These are phyloP conservation scores for Hebeloma cylindrosporum DNA, from an alignment of 768 basidiomycete species.

Conservation along the genomic window DNA sequence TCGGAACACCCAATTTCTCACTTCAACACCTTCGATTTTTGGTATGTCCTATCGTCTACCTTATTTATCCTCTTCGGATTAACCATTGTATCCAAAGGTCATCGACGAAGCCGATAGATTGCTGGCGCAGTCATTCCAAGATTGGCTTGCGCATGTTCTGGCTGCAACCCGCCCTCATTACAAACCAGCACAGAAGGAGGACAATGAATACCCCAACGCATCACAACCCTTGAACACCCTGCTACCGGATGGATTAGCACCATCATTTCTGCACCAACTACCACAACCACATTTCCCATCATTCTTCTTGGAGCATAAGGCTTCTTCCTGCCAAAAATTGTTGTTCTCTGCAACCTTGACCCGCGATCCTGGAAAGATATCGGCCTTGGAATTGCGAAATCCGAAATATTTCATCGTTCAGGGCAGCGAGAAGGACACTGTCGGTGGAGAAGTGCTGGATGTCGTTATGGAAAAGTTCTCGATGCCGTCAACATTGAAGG, in stretches of 20 bases:
- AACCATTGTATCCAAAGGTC: conserved; percentile 48
- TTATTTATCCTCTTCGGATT: not conserved
- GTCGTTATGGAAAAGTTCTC: conserved; percentile 75
- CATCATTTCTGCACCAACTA: conserved; percentile 50
- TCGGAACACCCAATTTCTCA: conserved; percentile 85
- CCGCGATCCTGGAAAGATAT: conserved; percentile 90
- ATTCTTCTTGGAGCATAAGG: conserved; percentile 57
- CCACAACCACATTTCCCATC: conserved; percentile 40
- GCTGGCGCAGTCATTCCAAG: conserved; percentile 92
- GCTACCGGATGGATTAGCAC: conserved; percentile 35
- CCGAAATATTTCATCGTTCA: conserved; percentile 91
- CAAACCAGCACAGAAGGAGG: not conserved
- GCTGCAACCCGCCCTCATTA: conserved; percentile 55
- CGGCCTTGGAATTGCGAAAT: conserved; percentile 70
- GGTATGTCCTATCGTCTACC: conserved; percentile 42
- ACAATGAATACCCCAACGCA: not conserved
- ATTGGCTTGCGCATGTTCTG: conserved; percentile 87
- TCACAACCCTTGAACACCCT: conserved; percentile 19
- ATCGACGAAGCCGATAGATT: conserved; percentile 99
- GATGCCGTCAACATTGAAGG: conserved; percentile 76
- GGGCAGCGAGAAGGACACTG: conserved; percentile 37
- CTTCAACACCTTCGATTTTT: conserved; percentile 95
- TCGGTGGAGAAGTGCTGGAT: conserved; percentile 42
- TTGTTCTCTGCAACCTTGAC: conserved; percentile 97
- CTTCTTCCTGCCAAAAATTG: conserved; percentile 85